Conservation (phyloP, 2,329 filamentous ascomycete genomes). For the Colletotrichum graminicola region DNA sequence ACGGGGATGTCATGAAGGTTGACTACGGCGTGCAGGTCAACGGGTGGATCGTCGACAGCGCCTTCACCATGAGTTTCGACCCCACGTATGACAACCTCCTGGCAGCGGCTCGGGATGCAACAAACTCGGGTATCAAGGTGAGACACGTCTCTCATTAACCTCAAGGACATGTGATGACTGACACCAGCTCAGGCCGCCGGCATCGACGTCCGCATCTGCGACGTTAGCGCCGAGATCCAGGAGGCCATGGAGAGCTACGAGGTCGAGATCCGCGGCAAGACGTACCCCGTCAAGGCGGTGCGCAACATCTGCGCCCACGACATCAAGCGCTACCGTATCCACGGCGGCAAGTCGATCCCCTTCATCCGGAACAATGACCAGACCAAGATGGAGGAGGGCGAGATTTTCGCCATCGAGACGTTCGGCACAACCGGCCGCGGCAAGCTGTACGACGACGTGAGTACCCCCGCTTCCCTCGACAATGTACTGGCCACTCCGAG, state of each 20-base stretch:
- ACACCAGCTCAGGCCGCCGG: constrained; percentile 65
- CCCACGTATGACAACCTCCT: constrained; percentile 81
- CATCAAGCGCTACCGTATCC: constrained; percentile 89
- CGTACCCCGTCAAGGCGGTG: constrained; percentile 85
- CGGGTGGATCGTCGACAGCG: constrained; percentile 83
- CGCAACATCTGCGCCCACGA: constrained; percentile 91
- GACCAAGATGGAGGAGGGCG: constrained; percentile 98
- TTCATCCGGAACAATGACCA: constrained; percentile 90
- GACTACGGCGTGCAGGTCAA: constrained; percentile 87
- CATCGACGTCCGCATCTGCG: constrained; percentile 89
- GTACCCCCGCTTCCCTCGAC: constrained; percentile 31
- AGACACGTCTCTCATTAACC: neutral
- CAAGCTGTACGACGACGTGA: constrained; percentile 85
- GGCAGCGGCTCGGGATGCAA: constrained; percentile 79
- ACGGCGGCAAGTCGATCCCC: constrained; percentile 92
- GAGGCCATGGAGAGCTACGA: constrained; percentile 96
- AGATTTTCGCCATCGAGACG: constrained; percentile 95
- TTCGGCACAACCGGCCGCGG: constrained; percentile 95
- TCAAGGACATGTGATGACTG: neutral
- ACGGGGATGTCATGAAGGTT: constrained; percentile 84
- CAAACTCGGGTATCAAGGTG: constrained; percentile 83
- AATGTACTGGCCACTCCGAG: neutral
- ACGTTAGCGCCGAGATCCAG: constrained; percentile 87
- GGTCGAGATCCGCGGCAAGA: constrained; percentile 83
- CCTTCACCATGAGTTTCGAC: constrained; percentile 84